Percentiles rank a stretch among this genome's conserved stretches.
Evolutionary conservation across 208 protist species (phyloP).

Genomic region (Plasmodiophora brassicae): DNA sequence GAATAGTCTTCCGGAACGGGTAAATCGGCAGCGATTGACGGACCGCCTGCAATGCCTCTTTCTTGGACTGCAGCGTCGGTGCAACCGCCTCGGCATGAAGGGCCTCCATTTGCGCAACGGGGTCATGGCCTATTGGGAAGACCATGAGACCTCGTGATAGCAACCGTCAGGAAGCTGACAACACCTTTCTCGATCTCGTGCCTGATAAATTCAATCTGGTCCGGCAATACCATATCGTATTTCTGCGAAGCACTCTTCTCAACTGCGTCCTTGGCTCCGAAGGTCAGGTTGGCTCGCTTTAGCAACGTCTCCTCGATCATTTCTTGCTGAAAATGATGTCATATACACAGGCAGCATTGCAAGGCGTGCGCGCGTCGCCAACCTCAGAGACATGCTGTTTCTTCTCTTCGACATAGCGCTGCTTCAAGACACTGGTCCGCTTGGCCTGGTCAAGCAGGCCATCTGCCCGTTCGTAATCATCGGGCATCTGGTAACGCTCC

Average conservation of each 20-base stretch:
- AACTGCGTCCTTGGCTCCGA: slow-evolving; percentile 45
- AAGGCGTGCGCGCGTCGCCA: too few species aligned
- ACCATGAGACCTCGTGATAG: not conserved
- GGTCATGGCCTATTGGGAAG: not conserved
- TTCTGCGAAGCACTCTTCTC: not conserved
- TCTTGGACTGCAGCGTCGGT: not conserved
- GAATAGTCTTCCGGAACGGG: slow-evolving; percentile 50
- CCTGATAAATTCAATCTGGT: slow-evolving; percentile 76
- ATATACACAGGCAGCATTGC: too few species aligned
- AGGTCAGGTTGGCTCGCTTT: slow-evolving; percentile 35
- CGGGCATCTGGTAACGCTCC: slow-evolving; percentile 53
- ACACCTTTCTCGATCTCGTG: slow-evolving; percentile 58
- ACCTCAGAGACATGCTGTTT: slow-evolving; percentile 29
- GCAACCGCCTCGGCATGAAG: not conserved
- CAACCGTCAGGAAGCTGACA: not conserved
- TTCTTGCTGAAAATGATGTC: slow-evolving; percentile 47
- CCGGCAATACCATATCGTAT: slow-evolving; percentile 48
- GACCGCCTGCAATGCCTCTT: not conserved
- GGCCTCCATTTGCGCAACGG: not conserved
- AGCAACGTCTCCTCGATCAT: slow-evolving; percentile 63
- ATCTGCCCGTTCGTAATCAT: slow-evolving; percentile 42
- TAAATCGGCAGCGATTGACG: slow-evolving; percentile 54
- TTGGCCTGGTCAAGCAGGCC: slow-evolving; percentile 43
- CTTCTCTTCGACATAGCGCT: slow-evolving; percentile 49
- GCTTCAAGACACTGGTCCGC: slow-evolving; percentile 39